Conservation (phyloP, 1,284 basidiomycete genomes). For the Bjerkandera adusta region DNA sequence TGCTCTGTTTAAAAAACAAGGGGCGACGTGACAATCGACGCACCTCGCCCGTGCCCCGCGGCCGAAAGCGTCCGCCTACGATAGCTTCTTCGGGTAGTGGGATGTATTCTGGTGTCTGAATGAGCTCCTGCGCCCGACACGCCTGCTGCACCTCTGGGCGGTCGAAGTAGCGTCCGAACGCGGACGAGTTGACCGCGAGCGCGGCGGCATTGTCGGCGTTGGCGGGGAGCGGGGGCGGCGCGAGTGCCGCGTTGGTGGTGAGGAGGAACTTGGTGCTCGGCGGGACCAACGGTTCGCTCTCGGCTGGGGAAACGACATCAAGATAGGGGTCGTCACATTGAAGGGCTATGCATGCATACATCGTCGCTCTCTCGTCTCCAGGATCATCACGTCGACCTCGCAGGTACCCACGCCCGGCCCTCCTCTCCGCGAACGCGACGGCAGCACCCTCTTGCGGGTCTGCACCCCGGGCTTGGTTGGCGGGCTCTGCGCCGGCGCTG, state of each 20-base stretch:
- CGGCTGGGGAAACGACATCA: slow-evolving; percentile 43
- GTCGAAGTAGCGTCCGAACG: slow-evolving; percentile 74
- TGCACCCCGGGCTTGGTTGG: slow-evolving; percentile 23
- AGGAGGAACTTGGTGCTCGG: slow-evolving; percentile 61
- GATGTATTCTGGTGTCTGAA: slow-evolving; percentile 71
- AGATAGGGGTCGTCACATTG: slow-evolving; percentile 7
- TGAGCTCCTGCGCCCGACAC: slow-evolving; percentile 61
- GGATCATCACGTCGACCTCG: slow-evolving; percentile 80
- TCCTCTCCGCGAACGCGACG: slow-evolving; percentile 74
- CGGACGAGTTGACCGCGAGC: slow-evolving; percentile 51
- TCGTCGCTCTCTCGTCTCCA: slow-evolving; percentile 77
- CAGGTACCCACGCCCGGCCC: slow-evolving; percentile 73
- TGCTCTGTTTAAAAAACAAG: slow-evolving; percentile 18
- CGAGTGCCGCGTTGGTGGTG: slow-evolving; percentile 60
- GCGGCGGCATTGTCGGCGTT: slow-evolving; percentile 32
- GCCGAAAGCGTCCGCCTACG: slow-evolving; percentile 65
- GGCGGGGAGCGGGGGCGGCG: slow-evolving; percentile 30
- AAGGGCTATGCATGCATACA: slow-evolving; percentile 44
- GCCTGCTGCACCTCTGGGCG: slow-evolving; percentile 71
- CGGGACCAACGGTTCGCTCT: slow-evolving; percentile 70
- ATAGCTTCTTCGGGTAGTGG: slow-evolving; percentile 55
- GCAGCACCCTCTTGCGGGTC: slow-evolving; percentile 66
- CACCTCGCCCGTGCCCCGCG: slow-evolving; percentile 67
- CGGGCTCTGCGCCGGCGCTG: slow-evolving; percentile 13
- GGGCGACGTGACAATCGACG: slow-evolving; percentile 37